Base-by-base conservation (phyloP, 805 yeast species). In the Saccharomyces eubayanus region DNA sequence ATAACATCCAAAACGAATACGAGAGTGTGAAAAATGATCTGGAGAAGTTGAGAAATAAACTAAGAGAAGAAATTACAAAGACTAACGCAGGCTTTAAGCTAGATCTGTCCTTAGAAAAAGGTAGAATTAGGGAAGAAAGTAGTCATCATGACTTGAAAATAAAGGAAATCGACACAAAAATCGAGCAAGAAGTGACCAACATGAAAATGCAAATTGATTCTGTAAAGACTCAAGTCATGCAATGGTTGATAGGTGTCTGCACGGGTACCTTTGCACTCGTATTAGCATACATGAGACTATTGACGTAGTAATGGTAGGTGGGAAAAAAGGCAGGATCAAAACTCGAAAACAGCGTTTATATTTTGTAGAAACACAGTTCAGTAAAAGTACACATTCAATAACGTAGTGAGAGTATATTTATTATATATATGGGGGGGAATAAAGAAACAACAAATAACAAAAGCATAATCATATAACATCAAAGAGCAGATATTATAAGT, bases 171-270 rank as follows among this genome's bases (percentile, higher is more conserved):
- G 95, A 90, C 66, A 89, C 97, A 3, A 78, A 96, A 58, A 91
- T 94, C 52, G 97, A 94, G 68, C 96, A 94, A 70, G 99, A 94
- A 64, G 85, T 94, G 28, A 85, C 92, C 43, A 92, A 94, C 67
- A 88, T 94, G 82, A 91, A 88, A 70, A 88, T 91, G 77, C 97
- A 92, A 71, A 90, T 94, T 60, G 96, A 94, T 65, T 83, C 89
- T 47, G 96, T 92, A 31, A 94, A 94, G 73, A 89, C 96, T 1
- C 97, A 94, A 69, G 97, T 94, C 50, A 82, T 90, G 84, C 99
- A 94, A 72, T 94, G 99, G 99, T 78, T 94, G 58, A 89, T 94
- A 62, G 98, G 98, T 76, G 97, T 94, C 20, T 88, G 96, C 66
- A 91, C 98, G 1, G 99, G 98, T 86, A 88, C 97, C 1, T 89